phyloP scores from a whole-genome alignment of 2,329 filamentous ascomycete genomes.

The Emergomyces orientalis region DNA sequence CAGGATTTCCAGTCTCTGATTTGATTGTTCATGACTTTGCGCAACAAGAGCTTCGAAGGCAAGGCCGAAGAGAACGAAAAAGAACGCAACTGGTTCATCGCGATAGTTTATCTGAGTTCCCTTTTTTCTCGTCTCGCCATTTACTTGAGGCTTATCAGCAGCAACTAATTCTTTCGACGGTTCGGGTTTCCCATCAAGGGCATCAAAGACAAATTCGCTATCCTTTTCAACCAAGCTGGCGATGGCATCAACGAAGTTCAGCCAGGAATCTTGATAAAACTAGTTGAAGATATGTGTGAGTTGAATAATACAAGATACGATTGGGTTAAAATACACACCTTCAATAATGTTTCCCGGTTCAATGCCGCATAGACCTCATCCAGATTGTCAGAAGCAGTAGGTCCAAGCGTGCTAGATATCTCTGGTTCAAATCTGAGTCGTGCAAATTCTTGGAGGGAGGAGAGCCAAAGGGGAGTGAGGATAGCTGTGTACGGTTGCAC shows the following conservation, averaged over 20 bases:
- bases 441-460: slow-evolving; percentile 87
- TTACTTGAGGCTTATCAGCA: slow-evolving; percentile 19
- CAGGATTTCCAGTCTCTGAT: slow-evolving; percentile 80
- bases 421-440: slow-evolving; percentile 91
- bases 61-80: slow-evolving; percentile 94
- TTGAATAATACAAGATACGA: not conserved
- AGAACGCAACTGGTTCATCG: slow-evolving; percentile 95
- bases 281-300: slow-evolving; percentile 20
- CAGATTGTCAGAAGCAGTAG: slow-evolving; percentile 72
- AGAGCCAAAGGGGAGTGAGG: slow-evolving; percentile 86
- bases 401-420: slow-evolving; percentile 81
- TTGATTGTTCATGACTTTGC: slow-evolving; percentile 57
- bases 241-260: slow-evolving; percentile 94
- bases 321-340: slow-evolving; percentile 33
- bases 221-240: slow-evolving; percentile 96
- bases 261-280: slow-evolving; percentile 96
- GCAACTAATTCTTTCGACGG: slow-evolving; percentile 5
- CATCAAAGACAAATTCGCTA: slow-evolving; percentile 95
- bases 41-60: slow-evolving; percentile 92
- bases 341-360: slow-evolving; percentile 84
- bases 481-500: slow-evolving; percentile 82
- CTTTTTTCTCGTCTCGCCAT: slow-evolving; percentile 45
- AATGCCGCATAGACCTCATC: slow-evolving; percentile 92
- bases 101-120: slow-evolving; percentile 88
- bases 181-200: slow-evolving; percentile 67